Conservation (phyloP, 164 flowering plant genomes). For the Dillenia turbinata region DNA sequence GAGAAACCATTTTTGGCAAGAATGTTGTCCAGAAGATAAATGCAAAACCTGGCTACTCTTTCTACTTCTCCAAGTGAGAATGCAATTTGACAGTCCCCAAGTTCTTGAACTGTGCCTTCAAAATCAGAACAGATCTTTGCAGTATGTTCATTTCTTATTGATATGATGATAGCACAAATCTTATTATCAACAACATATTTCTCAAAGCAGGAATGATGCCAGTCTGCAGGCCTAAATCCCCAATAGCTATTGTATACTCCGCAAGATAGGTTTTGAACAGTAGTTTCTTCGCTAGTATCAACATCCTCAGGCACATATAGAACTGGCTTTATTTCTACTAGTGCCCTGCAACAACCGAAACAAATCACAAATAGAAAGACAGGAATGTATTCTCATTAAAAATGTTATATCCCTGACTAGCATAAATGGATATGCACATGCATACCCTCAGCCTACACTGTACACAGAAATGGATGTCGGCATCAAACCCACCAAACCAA, state of each 20-base stretch:
- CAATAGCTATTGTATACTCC: constrained; percentile 20
- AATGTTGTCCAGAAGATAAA: constrained; percentile 58
- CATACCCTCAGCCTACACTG: too few relatives aligned
- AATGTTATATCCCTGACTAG: too few relatives aligned
- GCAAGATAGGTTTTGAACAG: constrained; percentile 16
- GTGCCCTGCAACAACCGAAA: constrained; percentile 88
- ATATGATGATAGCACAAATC: constrained; percentile 46
- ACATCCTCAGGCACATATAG: constrained; percentile 45
- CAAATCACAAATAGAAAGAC: constrained; percentile 2
- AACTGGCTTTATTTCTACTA: constrained; percentile 84
- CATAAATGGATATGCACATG: too few relatives aligned
- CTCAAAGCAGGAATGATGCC: constrained; percentile 68
- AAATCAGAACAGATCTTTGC: constrained; percentile 42
- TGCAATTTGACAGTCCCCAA: constrained; percentile 4
- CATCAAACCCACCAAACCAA: too few relatives aligned
- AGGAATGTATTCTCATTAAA: not conserved
- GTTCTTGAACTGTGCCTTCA: constrained; percentile 11
- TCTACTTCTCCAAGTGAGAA: constrained; percentile 24
- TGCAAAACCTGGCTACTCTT: constrained; percentile 62
- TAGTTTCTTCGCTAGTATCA: constrained; percentile 19
- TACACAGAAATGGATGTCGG: too few relatives aligned
- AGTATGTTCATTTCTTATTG: constrained; percentile 38
- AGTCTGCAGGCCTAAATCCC: constrained; percentile 55
- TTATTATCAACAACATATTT: constrained; percentile 53
- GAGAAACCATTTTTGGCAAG: constrained; percentile 47